phyloP scores from a whole-genome alignment of 2,329 filamentous ascomycete species.

The Ciborinia camelliae region DNA sequence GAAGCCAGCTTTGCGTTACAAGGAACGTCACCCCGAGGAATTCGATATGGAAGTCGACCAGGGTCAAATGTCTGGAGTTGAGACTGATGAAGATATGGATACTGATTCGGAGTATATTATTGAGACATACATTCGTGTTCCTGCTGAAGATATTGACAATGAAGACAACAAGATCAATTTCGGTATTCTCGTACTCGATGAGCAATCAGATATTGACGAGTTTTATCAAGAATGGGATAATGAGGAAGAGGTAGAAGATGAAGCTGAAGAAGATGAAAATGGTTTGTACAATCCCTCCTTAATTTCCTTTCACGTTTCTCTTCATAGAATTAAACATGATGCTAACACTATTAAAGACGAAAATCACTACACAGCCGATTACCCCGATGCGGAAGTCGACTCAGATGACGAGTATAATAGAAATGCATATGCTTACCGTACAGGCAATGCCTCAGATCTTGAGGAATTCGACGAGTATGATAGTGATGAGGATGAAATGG shows the following conservation, averaged over 20 bases:
- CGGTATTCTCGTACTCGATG: slow-evolving; percentile 37
- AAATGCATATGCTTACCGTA: slow-evolving; percentile 54
- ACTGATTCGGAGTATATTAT: slow-evolving; percentile 59
- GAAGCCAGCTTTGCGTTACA: slow-evolving; percentile 51
- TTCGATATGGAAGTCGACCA: slow-evolving; percentile 21
- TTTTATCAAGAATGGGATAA: slow-evolving; percentile 58
- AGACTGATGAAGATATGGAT: slow-evolving; percentile 44
- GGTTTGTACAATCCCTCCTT: slow-evolving; percentile 42
- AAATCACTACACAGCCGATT: slow-evolving; percentile 75
- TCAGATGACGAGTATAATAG: slow-evolving; percentile 64
- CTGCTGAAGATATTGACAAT: slow-evolving; percentile 53
- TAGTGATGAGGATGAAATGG: slow-evolving; percentile 30
- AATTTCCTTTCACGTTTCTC: neutral
- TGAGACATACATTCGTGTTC: slow-evolving; percentile 62
- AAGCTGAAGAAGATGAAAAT: slow-evolving; percentile 64
- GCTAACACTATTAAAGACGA: slow-evolving; percentile 52
- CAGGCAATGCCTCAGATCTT: slow-evolving; percentile 35
- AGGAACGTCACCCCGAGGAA: slow-evolving; percentile 52
- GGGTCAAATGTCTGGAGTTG: slow-evolving; percentile 38
- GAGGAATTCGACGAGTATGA: slow-evolving; percentile 33
- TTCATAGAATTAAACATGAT: neutral
- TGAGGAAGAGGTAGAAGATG: slow-evolving; percentile 61
- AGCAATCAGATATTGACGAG: slow-evolving; percentile 45
- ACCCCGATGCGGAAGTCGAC: slow-evolving; percentile 74
- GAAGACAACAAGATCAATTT: slow-evolving; percentile 50